A percentile compares a stretch with the other conserved stretches of the same genome.
These are phyloP conservation scores for Nakaseomyces delphensis DNA, from an alignment of 1,139 yeast genomes.

Conservation along the genomic window DNA sequence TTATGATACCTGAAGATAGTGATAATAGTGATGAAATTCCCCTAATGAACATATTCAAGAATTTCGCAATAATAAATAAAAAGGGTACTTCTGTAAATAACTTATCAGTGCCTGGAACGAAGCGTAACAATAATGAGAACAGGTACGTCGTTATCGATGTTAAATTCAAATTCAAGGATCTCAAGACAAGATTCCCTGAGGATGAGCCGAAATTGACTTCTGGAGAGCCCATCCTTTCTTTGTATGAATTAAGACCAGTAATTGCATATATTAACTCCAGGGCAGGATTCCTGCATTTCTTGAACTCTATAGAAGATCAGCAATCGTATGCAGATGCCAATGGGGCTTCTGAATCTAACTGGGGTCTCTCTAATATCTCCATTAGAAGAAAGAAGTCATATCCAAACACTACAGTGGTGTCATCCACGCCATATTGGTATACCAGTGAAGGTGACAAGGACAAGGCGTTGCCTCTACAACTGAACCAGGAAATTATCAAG, in stretches of 20 bases:
- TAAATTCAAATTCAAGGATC: slow-evolving; percentile 51
- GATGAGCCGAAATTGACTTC: slow-evolving; percentile 46
- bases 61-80: background rate
- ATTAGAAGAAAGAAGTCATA: slow-evolving; percentile 25
- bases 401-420: slow-evolving; percentile 24
- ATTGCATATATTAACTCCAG: slow-evolving; percentile 50
- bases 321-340: slow-evolving; percentile 14
- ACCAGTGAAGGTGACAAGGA: slow-evolving; percentile 10
- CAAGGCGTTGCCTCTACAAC: slow-evolving; percentile 13
- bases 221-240: slow-evolving; percentile 47
- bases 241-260: slow-evolving; percentile 52
- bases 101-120: background rate
- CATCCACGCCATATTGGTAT: slow-evolving; percentile 10
- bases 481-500: slow-evolving; percentile 21
- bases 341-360: slow-evolving; percentile 9
- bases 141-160: slow-evolving; percentile 60
- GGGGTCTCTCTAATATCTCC: slow-evolving; percentile 30
- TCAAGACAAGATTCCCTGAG: slow-evolving; percentile 50
- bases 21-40: slow-evolving; percentile 21
- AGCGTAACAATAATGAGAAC: slow-evolving; percentile 24
- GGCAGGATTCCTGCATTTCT: slow-evolving; percentile 25
- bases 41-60: slow-evolving; percentile 8
- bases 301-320: slow-evolving; percentile 18
- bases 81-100: slow-evolving; percentile 4
- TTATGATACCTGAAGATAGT: slow-evolving; percentile 50